phyloP scores from a whole-genome alignment of 2,329 filamentous ascomycete species.

The Mariannaea elegans region DNA sequence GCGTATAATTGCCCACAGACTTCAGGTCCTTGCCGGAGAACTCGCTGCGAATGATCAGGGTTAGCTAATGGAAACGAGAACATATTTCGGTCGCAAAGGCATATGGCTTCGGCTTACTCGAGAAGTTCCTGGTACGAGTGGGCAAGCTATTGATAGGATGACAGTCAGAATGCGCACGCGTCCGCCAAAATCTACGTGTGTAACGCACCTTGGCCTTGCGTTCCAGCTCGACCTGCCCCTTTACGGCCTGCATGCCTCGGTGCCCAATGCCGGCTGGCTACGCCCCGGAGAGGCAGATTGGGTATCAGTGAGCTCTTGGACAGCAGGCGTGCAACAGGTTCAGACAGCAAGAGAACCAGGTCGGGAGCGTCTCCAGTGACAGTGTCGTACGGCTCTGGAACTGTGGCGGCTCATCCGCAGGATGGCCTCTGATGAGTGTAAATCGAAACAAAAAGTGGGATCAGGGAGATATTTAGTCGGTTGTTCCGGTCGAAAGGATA shows the following conservation, averaged over 20 bases:
- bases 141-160: constrained; percentile 72
- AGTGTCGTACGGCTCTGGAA: constrained; percentile 31
- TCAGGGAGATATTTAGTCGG: background rate
- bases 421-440: constrained; percentile 12
- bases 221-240: constrained; percentile 66
- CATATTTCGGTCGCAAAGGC: background rate
- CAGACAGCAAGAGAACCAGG: constrained; percentile 17
- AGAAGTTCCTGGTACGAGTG: constrained; percentile 96
- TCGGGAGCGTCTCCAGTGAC: constrained; percentile 30
- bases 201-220: constrained; percentile 67
- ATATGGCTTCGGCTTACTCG: constrained; percentile 69
- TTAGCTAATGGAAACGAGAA: constrained; percentile 6
- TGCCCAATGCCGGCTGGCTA: constrained; percentile 36
- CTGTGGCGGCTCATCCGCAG: constrained; percentile 34
- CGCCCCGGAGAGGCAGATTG: constrained; percentile 32
- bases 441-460: background rate
- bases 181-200: background rate
- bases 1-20: constrained; percentile 92
- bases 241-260: constrained; percentile 62
- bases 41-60: constrained; percentile 69
- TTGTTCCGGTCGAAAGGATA: constrained; percentile 1
- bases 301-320: constrained; percentile 7
- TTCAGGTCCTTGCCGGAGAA: constrained; percentile 92
- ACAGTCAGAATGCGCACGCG: constrained; percentile 8
- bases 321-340: constrained; percentile 13